Conservation (phyloP, 345 rosid genomes). For the Durio zibethinus region DNA sequence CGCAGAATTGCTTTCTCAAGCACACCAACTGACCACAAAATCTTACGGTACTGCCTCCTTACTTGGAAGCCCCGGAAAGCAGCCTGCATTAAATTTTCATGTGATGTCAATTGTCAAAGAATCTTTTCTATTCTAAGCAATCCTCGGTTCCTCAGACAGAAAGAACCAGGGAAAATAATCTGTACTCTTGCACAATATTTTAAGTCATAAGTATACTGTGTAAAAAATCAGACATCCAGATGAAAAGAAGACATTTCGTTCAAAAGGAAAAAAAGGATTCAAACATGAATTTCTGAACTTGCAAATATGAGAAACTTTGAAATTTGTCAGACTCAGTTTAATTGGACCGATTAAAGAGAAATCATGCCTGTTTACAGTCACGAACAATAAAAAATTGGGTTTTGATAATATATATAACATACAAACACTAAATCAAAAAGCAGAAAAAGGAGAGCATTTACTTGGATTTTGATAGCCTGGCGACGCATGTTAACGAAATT, state of each 20-base stretch:
- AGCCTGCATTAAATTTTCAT: slow-evolving; percentile 49
- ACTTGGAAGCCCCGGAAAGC: slow-evolving; percentile 82
- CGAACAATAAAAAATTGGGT: not conserved
- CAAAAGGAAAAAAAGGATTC: not conserved
- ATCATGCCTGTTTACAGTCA: not conserved
- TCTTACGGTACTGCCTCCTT: slow-evolving; percentile 72
- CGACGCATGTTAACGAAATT: slow-evolving; percentile 73
- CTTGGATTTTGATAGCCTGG: slow-evolving; percentile 81
- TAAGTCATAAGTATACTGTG: not conserved
- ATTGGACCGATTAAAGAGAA: not conserved
- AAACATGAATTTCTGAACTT: not conserved
- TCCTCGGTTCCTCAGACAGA: not conserved
- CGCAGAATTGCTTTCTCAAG: slow-evolving; percentile 84
- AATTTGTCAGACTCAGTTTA: not conserved
- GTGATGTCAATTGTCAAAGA: slow-evolving; percentile 4
- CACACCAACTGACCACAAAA: slow-evolving; percentile 91
- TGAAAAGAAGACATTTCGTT: not conserved
- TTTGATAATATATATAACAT: not conserved
- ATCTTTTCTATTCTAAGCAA: not conserved
- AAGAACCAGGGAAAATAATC: not conserved
- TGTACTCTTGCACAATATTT: not conserved
- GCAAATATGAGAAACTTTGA: not conserved
- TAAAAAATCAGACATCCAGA: not conserved
- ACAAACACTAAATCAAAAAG: not conserved
- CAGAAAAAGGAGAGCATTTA: slow-evolving; percentile 26